A percentile compares a stretch with the other conserved stretches of the same genome.
Evolutionary conservation across 202 grass and related monocot genomes (phyloP).

Genomic region (Digitaria exilis): DNA sequence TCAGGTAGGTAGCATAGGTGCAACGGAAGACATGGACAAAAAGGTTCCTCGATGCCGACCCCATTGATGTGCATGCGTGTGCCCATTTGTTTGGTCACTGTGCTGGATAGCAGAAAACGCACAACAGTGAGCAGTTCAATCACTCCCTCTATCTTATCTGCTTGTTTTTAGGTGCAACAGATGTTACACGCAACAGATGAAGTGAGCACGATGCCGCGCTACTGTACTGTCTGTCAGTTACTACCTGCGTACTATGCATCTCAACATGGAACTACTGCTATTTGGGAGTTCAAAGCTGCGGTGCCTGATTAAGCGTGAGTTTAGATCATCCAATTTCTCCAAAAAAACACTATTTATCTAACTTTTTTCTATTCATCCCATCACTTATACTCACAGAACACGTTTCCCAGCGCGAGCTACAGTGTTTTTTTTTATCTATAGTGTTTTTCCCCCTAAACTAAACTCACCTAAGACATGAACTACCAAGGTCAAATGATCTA

Average conservation of each 20-base stretch:
- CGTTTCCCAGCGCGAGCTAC: too few species aligned
- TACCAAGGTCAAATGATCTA: neutral
- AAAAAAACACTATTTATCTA: too few species aligned
- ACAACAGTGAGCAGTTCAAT: neutral
- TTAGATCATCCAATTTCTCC: too few species aligned
- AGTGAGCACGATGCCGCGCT: neutral
- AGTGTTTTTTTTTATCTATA: too few species aligned
- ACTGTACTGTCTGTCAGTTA: neutral
- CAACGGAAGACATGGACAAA: conserved; percentile 26
- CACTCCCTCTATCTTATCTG: conserved; percentile 3
- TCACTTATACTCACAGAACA: too few species aligned
- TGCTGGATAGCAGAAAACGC: conserved; percentile 14
- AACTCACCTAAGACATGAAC: neutral
- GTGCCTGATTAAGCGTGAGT: neutral
- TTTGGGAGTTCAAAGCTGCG: conserved; percentile 2
- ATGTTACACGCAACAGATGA: too few species aligned
- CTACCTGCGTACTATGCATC: neutral
- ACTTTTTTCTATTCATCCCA: too few species aligned
- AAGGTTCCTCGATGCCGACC: conserved; percentile 19
- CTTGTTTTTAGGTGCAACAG: too few species aligned
- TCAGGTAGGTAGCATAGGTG: neutral
- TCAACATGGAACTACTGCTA: neutral
- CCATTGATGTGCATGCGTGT: neutral
- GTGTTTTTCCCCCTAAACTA: too few species aligned
- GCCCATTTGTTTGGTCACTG: conserved; percentile 20